A percentile compares a stretch with the other conserved stretches of the same genome.
Conservation (phyloP, 2,329 filamentous ascomycete genomes). For the Diaporthe helianthi region DNA sequence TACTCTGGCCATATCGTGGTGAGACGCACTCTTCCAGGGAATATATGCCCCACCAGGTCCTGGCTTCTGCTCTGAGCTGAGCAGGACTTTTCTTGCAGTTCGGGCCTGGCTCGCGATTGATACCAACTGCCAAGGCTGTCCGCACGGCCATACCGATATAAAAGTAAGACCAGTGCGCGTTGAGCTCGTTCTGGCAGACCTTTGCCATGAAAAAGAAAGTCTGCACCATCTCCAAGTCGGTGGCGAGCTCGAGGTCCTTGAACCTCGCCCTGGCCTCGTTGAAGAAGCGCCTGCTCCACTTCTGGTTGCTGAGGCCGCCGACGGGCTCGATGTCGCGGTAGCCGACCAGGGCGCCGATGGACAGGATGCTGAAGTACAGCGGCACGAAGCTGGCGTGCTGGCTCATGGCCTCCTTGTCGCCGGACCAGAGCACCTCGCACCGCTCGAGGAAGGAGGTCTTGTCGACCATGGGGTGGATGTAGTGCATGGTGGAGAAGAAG, state of each 20-base stretch:
- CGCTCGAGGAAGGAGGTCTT: slow-evolving; percentile 51
- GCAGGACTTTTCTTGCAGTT: slow-evolving; percentile 44
- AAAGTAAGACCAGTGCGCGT: slow-evolving; percentile 56
- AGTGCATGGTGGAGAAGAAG: slow-evolving; percentile 57
- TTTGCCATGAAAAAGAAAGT: slow-evolving; percentile 56
- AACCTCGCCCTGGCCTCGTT: slow-evolving; percentile 49
- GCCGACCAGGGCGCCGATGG: slow-evolving; percentile 53
- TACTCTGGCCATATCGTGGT: not conserved
- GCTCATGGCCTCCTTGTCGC: slow-evolving; percentile 36
- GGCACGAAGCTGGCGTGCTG: slow-evolving; percentile 50
- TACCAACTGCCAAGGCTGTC: slow-evolving; percentile 54
- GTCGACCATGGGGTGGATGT: slow-evolving; percentile 43
- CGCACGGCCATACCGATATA: slow-evolving; percentile 56
- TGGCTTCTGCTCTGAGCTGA: slow-evolving; percentile 47
- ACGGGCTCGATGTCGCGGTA: slow-evolving; percentile 52
- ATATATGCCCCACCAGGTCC: slow-evolving; percentile 55
- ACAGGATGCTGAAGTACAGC: slow-evolving; percentile 54
- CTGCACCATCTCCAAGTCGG: slow-evolving; percentile 56
- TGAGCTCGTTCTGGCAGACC: slow-evolving; percentile 57
- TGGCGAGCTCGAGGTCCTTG: slow-evolving; percentile 50
- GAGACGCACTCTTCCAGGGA: slow-evolving; percentile 51
- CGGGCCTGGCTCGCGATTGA: slow-evolving; percentile 50
- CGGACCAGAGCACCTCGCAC: slow-evolving; percentile 52
- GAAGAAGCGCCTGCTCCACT: slow-evolving; percentile 56
- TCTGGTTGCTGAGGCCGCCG: slow-evolving; percentile 51